phyloP scores from a whole-genome alignment of 2,329 filamentous ascomycete genomes.

The Ceratocystis eucalypticola region DNA sequence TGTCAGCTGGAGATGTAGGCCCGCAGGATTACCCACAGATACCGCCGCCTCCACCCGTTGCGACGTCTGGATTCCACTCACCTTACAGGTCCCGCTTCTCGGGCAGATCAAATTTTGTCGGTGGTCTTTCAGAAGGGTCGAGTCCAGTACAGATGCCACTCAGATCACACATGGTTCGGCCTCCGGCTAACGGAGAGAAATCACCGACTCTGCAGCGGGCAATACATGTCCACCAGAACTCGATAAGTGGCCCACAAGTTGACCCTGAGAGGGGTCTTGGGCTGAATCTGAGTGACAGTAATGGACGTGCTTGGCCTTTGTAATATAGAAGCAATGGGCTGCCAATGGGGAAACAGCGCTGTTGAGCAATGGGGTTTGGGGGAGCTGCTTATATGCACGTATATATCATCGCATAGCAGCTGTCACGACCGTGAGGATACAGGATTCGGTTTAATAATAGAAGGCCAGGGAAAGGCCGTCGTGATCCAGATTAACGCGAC shows the following conservation, averaged over 20 bases:
- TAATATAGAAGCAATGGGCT: neutral
- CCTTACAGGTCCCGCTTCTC: constrained; percentile 15
- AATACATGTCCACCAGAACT: neutral
- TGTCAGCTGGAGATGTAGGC: neutral
- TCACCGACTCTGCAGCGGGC: constrained; percentile 6
- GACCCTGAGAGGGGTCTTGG: neutral
- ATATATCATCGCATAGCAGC: neutral
- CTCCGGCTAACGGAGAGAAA: neutral
- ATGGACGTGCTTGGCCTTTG: neutral
- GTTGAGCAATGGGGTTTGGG: neutral
- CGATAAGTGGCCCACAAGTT: neutral
- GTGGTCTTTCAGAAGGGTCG: constrained; percentile 7
- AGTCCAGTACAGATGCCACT: neutral
- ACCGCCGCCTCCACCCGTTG: neutral
- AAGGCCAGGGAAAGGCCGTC: neutral
- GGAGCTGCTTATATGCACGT: neutral
- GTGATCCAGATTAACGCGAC: neutral
- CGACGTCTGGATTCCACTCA: neutral
- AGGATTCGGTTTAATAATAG: neutral
- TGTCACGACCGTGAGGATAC: neutral
- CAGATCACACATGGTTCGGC: neutral
- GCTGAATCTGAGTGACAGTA: neutral
- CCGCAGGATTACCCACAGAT: neutral
- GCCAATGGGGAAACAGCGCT: neutral
- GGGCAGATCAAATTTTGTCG: constrained; percentile 13